A percentile compares a stretch with the other conserved stretches of the same genome.
phyloP scores from a whole-genome alignment of 768 basidiomycete genomes.

The Leccinum fibrillosum region DNA sequence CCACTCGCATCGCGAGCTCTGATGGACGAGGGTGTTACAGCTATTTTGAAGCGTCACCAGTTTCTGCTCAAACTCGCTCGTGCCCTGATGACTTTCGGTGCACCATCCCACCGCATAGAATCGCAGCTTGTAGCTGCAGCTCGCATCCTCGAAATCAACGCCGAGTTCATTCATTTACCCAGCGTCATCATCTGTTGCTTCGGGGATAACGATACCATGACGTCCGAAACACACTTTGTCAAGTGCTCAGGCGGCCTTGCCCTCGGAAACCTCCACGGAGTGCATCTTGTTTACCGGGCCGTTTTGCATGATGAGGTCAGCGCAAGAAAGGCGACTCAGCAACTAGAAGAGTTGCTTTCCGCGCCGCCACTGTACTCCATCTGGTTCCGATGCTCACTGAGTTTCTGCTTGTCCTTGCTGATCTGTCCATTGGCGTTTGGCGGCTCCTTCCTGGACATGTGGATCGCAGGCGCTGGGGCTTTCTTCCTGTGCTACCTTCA shows the following conservation, averaged over 20 bases:
- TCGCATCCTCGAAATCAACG: constrained; percentile 84
- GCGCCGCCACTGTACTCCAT: constrained; percentile 63
- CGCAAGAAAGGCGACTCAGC: constrained; percentile 67
- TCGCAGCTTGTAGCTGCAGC: constrained; percentile 88
- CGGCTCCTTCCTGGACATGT: constrained; percentile 82
- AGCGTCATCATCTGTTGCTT: constrained; percentile 84
- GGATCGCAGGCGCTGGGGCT: constrained; percentile 70
- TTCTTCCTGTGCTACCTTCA: constrained; percentile 69
- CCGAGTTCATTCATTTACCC: constrained; percentile 87
- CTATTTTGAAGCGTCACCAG: constrained; percentile 75
- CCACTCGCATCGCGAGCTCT: not conserved
- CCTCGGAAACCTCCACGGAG: constrained; percentile 79
- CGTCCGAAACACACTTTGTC: constrained; percentile 86
- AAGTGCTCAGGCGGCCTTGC: constrained; percentile 75
- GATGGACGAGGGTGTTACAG: constrained; percentile 33
- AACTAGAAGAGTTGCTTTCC: constrained; percentile 60
- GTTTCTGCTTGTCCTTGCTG: constrained; percentile 67
- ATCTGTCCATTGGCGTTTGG: constrained; percentile 87
- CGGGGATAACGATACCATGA: constrained; percentile 85
- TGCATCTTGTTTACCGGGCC: constrained; percentile 79
- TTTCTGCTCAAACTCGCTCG: constrained; percentile 85
- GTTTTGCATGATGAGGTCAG: constrained; percentile 93
- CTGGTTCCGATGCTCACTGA: constrained; percentile 59
- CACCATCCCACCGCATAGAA: constrained; percentile 92
- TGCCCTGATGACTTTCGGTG: constrained; percentile 88